Base-by-base conservation (phyloP, 169 alveolate species). In the Eimeria zaria region DNA sequence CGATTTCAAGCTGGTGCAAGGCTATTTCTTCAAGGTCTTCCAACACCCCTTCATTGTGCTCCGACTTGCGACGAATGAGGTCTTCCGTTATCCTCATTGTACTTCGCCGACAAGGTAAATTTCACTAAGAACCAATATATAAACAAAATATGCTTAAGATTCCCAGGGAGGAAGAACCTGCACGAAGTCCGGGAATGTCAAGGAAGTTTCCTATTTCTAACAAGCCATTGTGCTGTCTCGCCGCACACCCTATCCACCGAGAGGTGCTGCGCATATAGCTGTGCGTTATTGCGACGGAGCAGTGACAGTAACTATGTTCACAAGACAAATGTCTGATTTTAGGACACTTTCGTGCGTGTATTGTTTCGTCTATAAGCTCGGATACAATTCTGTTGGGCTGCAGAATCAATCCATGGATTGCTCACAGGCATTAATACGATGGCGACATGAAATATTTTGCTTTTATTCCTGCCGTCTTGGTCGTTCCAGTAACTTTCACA, bases 31-130 rank as follows among this genome's bases (percentile, higher is more conserved):
- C 99, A 73, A 99, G 96, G 33, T 98, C 98, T 18, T 99, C 93
- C 62, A 99, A 96, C 81, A 98, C 95, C 60, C 99, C 99, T 74
- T 99, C 99, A 97, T 99, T 98, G 96, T 99, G 99, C 96, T 99
- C 99, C 51, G 99, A 98, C 74, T 99, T 97, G 92, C 97, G 98
- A 64, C 99, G 98, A 44, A 99, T 95, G 78, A 99, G 95, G 96
- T 98, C 99, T 78, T 97, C 97, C 11, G 97, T 95, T 27, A 95
- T 96, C 27, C 96, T 60, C 97, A 96, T 96, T 95, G 87, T 62
- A 16, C 36, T 33, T 88, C 11, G n/a, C 46, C 14, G 53, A 20
- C 18, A 12, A 36, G 83, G 22, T 2, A n/a, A 48, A 78, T 11
- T 46, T 41, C n/a, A 48, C 11, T 22, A 12, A 30, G 8, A 41